Conservation (phyloP, 768 basidiomycete genomes). For the Pleurotus tuoliensis region DNA sequence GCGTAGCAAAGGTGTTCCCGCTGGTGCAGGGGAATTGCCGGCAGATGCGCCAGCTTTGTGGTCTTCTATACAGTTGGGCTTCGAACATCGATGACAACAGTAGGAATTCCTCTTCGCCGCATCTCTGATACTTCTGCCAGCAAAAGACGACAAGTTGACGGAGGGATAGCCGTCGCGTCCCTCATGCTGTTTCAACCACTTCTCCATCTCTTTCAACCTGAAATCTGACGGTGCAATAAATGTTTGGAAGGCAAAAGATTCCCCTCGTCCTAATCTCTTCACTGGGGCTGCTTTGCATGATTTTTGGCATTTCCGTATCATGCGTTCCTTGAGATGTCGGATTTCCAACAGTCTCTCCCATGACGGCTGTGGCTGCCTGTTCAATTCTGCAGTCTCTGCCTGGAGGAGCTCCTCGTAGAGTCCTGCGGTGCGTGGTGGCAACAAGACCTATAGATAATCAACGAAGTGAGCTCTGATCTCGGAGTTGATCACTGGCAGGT, state of each 20-base stretch:
- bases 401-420: constrained; percentile 66
- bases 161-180: constrained; percentile 13
- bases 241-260: constrained; percentile 53
- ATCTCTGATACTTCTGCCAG: neutral
- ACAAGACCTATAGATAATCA: constrained; percentile 44
- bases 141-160: constrained; percentile 8
- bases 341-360: constrained; percentile 74
- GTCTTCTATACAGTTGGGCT: neutral
- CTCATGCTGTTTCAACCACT: constrained; percentile 62
- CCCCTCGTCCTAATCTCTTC: constrained; percentile 31
- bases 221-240: constrained; percentile 70
- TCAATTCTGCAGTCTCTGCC: constrained; percentile 57
- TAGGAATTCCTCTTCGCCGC: constrained; percentile 10
- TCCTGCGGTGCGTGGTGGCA: constrained; percentile 63
- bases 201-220: constrained; percentile 74
- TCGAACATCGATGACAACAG: constrained; percentile 22
- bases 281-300: constrained; percentile 44
- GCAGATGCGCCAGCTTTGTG: neutral
- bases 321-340: constrained; percentile 75
- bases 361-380: constrained; percentile 48
- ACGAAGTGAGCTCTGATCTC: neutral
- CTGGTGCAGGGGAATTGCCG: neutral
- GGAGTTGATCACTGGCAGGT: neutral
- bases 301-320: constrained; percentile 76
- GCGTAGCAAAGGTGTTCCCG: neutral